Base-by-base conservation (phyloP, 2,329 filamentous ascomycete species). In the Venturia oleaginea region DNA sequence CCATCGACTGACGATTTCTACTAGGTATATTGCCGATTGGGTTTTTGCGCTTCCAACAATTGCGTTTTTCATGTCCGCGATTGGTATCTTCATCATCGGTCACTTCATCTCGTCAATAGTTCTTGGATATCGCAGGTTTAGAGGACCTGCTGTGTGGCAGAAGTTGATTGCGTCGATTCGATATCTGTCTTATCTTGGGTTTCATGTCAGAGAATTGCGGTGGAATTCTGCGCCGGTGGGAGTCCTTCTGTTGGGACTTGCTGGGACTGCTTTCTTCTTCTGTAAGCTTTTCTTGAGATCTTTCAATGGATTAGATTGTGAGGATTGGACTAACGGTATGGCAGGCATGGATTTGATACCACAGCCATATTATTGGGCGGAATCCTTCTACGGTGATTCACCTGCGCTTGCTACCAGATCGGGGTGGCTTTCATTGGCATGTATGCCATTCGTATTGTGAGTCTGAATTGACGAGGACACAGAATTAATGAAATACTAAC, bases 391-490 rank as follows among this genome's bases (percentile, higher is more conserved):
- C 70, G 93, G 93, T 51, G 96, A 51, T 37, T 64, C 93, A 0
- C 93, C 93, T 30, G 93, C 93, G 0, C 74, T 97, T 64, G 91
- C 92, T 13, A 86, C 97, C 66, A 84, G 93, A 68, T 83, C 92
- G 8, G 93, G 93, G 60, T 97, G 97, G 93, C 85, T 97, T 65
- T 87, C 92, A 17, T 87, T 97, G 19, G 90, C 93, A 13, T 85
- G 96, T 82, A 88, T 94, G 59, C 93, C 93, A 0, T 97, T 92
- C 30, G 62, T 64, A 22, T 64, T 64, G 62, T 64, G 19, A 40
- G 48, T 64, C n/a, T 17, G 17, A 34, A 3, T 15, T 32, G 24
- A 24, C 11, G 22, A 51, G n/a, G 32, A 30, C 6, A 15, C 10
- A 1, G 1, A 30, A n/a, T 38, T 27, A 4, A 4, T 4, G 6